Evolutionary conservation across 2,329 filamentous ascomycete species (phyloP).

Genomic region (Bipolaris oryzae): DNA sequence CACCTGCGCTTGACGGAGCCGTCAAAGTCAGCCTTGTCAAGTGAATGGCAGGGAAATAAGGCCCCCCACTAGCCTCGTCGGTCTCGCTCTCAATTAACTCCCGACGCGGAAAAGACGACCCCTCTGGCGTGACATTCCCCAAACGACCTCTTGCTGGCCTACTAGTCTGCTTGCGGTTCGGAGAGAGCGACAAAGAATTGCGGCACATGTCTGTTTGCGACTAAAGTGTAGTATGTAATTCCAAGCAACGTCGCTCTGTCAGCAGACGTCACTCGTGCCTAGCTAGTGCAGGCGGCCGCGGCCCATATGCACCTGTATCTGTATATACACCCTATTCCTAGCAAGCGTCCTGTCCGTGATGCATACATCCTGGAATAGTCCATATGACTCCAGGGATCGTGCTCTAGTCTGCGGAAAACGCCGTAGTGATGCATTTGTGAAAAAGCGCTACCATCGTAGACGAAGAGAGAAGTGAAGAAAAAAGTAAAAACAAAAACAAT

Average conservation of each 20-base stretch:
- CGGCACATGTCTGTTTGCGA: background rate
- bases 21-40: constrained; percentile 44
- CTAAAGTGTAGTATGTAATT: background rate
- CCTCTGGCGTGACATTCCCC: constrained; percentile 26
- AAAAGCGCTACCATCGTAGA: constrained; percentile 10
- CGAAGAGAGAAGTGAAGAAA: background rate
- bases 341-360: constrained; percentile 16
- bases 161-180: background rate
- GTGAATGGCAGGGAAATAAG: constrained; percentile 22
- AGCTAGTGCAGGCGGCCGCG: constrained; percentile 34
- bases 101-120: constrained; percentile 19
- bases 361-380: constrained; percentile 15
- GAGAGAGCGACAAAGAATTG: background rate
- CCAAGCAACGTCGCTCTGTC: constrained; percentile 7
- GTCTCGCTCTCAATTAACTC: constrained; percentile 33
- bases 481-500: background rate
- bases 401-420: constrained; percentile 25
- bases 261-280: constrained; percentile 17
- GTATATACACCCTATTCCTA: constrained; percentile 29
- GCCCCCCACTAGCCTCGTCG: constrained; percentile 41
- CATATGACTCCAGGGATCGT: constrained; percentile 20
- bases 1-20: constrained; percentile 16
- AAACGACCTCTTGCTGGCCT: constrained; percentile 20
- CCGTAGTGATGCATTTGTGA: constrained; percentile 26
- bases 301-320: constrained; percentile 23